Conservation (phyloP, 805 yeast genomes). For the Zygosaccharomyces gambellarensis region DNA sequence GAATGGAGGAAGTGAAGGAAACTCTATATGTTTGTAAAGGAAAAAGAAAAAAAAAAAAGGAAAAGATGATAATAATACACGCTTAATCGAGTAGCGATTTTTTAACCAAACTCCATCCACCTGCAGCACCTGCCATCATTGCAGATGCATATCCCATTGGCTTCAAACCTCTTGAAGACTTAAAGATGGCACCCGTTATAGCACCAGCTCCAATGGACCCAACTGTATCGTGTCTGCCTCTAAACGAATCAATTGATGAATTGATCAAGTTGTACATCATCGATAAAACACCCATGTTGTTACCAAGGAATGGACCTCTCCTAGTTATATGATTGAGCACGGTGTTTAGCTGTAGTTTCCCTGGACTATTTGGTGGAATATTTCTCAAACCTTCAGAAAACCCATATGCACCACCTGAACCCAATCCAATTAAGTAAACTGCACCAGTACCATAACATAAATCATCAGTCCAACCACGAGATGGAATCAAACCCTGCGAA, state of each 20-base stretch:
- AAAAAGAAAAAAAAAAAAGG: background rate
- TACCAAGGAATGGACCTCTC: slow-evolving; percentile 94
- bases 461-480: slow-evolving; percentile 98
- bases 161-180: slow-evolving; percentile 74
- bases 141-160: slow-evolving; percentile 87
- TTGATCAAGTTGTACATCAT: slow-evolving; percentile 81
- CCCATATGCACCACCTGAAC: slow-evolving; percentile 86
- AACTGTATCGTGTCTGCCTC: slow-evolving; percentile 84
- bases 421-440: slow-evolving; percentile 79
- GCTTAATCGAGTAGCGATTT: slow-evolving; percentile 20
- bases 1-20: slow-evolving; percentile 2
- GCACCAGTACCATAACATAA: slow-evolving; percentile 97
- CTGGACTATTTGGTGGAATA: slow-evolving; percentile 70
- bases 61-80: slow-evolving; percentile 1
- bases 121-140: slow-evolving; percentile 85
- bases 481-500: slow-evolving; percentile 83
- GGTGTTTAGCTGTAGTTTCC: slow-evolving; percentile 81
- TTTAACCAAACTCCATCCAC: slow-evolving; percentile 86
- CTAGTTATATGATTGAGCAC: slow-evolving; percentile 87
- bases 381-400: slow-evolving; percentile 77
- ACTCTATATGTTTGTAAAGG: background rate
- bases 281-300: slow-evolving; percentile 91
- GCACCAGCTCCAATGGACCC: slow-evolving; percentile 90
- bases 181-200: slow-evolving; percentile 85
- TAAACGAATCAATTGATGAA: slow-evolving; percentile 66